Percentiles rank a stretch among this genome's conserved stretches.
phyloP scores from a whole-genome alignment of 495 filamentous ascomycete genomes.

The Halenospora varia region DNA sequence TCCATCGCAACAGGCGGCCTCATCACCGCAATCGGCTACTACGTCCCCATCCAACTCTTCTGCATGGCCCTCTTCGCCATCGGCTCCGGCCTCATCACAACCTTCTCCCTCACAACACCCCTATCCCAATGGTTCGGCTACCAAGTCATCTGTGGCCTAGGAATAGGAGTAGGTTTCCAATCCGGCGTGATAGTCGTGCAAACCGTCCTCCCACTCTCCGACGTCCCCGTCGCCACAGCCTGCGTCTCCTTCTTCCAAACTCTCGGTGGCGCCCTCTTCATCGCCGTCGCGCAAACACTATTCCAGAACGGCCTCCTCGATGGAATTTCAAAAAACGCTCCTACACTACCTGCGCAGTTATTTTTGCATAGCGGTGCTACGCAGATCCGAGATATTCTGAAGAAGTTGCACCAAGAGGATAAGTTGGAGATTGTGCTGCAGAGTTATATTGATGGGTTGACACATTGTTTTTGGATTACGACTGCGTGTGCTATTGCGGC shows the following conservation, averaged over 20 bases:
- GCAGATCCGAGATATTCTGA: constrained; percentile 8
- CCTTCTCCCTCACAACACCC: constrained; percentile 51
- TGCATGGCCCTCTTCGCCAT: constrained; percentile 57
- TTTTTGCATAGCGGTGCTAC: constrained; percentile 42
- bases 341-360: constrained; percentile 16
- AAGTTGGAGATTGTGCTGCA: constrained; percentile 31
- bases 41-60: constrained; percentile 70
- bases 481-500: constrained; percentile 34
- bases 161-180: constrained; percentile 22
- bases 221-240: constrained; percentile 20
- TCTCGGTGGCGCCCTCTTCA: constrained; percentile 59
- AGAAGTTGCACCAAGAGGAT: constrained; percentile 24
- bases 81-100: constrained; percentile 68
- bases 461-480: constrained; percentile 40
- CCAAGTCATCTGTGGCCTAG: constrained; percentile 20
- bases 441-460: constrained; percentile 41
- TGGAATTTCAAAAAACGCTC: constrained; percentile 16
- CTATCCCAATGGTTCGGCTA: constrained; percentile 71
- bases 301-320: constrained; percentile 41
- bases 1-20: constrained; percentile 42
- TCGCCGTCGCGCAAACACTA: constrained; percentile 57
- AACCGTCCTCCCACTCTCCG: constrained; percentile 17
- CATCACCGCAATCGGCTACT: constrained; percentile 66
- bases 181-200: constrained; percentile 20
- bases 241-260: constrained; percentile 35